These are phyloP conservation scores for Exophiala mesophila DNA, from an alignment of 2,329 filamentous ascomycete species.

Conservation along the genomic window DNA sequence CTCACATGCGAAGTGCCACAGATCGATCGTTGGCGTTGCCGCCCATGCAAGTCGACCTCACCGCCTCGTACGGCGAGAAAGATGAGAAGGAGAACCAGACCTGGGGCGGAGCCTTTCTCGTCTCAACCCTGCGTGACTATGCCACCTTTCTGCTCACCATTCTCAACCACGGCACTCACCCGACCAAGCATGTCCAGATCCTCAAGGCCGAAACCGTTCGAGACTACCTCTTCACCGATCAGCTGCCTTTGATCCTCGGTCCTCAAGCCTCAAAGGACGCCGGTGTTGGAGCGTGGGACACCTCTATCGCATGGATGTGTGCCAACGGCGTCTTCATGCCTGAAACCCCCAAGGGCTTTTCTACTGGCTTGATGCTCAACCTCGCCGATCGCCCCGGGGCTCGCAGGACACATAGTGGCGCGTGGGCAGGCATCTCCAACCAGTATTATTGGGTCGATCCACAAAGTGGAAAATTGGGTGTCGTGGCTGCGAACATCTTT, in stretches of 20 bases:
- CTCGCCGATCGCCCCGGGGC: constrained; percentile 17
- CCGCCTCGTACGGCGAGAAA: no score
- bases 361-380: constrained; percentile 20
- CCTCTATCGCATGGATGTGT: constrained; percentile 7
- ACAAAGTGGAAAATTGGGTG: constrained; percentile 10
- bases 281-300: constrained; percentile 2
- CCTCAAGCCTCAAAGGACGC: neutral
- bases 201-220: constrained; percentile 19
- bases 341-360: constrained; percentile 15
- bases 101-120: no score
- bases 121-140: constrained; percentile 22
- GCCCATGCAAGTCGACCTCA: no score
- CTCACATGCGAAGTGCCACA: no score
- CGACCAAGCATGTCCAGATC: constrained; percentile 13
- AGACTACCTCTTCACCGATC: constrained; percentile 22
- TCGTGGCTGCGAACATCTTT: constrained; percentile 11
- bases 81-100: no score
- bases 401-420: constrained; percentile 17
- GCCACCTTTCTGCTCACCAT: constrained; percentile 17
- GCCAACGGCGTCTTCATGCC: constrained; percentile 13
- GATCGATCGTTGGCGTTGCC: no score
- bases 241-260: no score
- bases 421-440: constrained; percentile 23
- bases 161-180: constrained; percentile 20
- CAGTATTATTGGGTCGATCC: constrained; percentile 25